phyloP scores from a whole-genome alignment of 768 basidiomycete genomes.

The Tremella fuciformis region DNA sequence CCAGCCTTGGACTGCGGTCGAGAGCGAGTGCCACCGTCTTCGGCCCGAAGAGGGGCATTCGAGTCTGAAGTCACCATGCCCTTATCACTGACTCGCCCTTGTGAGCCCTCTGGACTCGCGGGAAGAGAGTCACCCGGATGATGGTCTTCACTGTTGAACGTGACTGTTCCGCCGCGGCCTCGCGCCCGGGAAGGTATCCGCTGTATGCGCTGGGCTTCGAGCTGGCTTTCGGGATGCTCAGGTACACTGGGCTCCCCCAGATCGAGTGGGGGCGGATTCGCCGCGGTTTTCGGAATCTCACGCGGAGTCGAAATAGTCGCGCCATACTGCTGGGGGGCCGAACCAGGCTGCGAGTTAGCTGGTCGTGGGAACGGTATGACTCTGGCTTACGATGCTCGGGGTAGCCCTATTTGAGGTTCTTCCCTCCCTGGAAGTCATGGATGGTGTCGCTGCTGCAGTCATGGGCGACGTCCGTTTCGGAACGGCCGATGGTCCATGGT shows the following conservation, averaged over 20 bases:
- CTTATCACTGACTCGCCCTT: constrained; percentile 1
- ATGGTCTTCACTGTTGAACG: neutral
- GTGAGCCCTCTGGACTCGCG: neutral
- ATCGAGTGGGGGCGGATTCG: constrained; percentile 33
- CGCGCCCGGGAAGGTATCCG: neutral
- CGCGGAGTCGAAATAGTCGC: constrained; percentile 23
- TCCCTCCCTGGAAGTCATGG: neutral
- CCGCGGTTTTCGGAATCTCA: neutral
- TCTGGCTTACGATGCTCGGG: neutral
- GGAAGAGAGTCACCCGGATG: neutral
- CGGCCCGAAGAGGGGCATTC: constrained; percentile 4
- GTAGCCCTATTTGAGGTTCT: neutral
- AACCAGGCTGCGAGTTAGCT: constrained; percentile 1
- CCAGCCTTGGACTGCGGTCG: neutral
- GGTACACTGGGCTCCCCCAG: constrained; percentile 24
- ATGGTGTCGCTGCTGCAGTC: neutral
- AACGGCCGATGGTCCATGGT: constrained; percentile 43
- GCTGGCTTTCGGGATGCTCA: neutral
- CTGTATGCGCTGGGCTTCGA: neutral
- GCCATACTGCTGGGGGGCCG: constrained; percentile 17
- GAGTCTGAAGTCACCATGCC: constrained; percentile 2
- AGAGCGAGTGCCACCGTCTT: neutral
- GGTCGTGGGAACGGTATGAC: neutral
- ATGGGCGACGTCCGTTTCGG: constrained; percentile 4
- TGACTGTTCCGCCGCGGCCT: neutral